Base-by-base conservation (phyloP, 2,329 filamentous ascomycete genomes). In the Cordyceps tenuipes region DNA sequence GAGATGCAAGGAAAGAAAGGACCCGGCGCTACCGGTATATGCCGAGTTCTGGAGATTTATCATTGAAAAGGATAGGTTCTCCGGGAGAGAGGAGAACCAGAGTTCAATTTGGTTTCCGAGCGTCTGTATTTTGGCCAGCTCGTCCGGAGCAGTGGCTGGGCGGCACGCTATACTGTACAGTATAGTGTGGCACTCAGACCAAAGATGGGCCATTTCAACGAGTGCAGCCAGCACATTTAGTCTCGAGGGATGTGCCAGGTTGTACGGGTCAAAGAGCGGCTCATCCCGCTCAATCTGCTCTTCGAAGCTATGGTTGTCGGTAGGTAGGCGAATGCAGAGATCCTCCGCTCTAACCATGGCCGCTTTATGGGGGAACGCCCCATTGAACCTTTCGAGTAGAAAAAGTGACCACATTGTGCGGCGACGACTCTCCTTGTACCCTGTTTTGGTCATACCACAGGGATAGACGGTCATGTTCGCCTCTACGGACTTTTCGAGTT, bases 391-490 rank as follows among this genome's bases (percentile, higher is more conserved):
- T 72, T 91, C 88, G 70, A 89, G 79, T 65, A 90, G 74, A 65
- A 86, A 89, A 56, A 84, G 80, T 31, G 84, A 82, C 87, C 87
- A 91, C 67, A 90, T 87, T 0, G 86, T 90, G 60, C 88, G 79
- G 63, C 87, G 79, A 62, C 84, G 80, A 65, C 85, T 86, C 71
- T 91, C 88, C 26, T 81, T 79, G 64, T 86, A 81, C 34, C 81
- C 82, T 54, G 72, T 71, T 61, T 76, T 78, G 64, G 79, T 82
- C 63, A 89, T 76, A 21, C 78, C 82, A 66, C 83, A 85, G 5
- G 83, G 82, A 57, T 77, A 80, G 0, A 68, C 66, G n/a, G 72
- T 67, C 15, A 72, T 63, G 17, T 62, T 62, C 3, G 67, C 72
- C 54, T 80, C 79, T 1, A 72, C 70, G 5, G 72, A 79, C 67